Evolutionary conservation across 345 rosid species (phyloP).

Genomic region (Noccaea bulbosa): DNA sequence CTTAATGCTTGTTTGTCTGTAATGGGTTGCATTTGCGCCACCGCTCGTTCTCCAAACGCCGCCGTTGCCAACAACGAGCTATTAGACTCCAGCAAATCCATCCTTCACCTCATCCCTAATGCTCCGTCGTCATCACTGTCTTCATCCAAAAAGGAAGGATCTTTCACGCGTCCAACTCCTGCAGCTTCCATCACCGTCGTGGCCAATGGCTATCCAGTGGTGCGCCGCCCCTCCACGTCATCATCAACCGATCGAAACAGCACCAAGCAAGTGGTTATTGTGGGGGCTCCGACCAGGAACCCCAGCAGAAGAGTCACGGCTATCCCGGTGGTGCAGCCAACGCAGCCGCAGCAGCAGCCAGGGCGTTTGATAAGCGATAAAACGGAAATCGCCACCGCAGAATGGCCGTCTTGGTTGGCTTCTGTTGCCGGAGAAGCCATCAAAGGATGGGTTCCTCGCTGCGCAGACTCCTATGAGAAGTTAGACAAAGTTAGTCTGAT

Average conservation of each 20-base stretch:
- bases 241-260: slow-evolving; percentile 35
- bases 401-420: slow-evolving; percentile 47
- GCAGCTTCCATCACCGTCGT: slow-evolving; percentile 42
- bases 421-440: slow-evolving; percentile 47
- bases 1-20: slow-evolving; percentile 31
- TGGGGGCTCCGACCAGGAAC: slow-evolving; percentile 37
- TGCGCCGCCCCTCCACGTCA: slow-evolving; percentile 41
- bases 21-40: slow-evolving; percentile 48
- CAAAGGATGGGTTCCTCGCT: slow-evolving; percentile 47
- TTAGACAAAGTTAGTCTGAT: slow-evolving; percentile 39
- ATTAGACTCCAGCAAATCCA: slow-evolving; percentile 43
- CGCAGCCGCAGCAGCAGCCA: slow-evolving; percentile 1
- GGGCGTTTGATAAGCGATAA: slow-evolving; percentile 14
- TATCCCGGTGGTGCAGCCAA: slow-evolving; percentile 32
- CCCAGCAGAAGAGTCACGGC: slow-evolving; percentile 29
- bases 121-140: slow-evolving; percentile 23
- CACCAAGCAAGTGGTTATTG: slow-evolving; percentile 13
- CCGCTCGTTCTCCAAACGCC: slow-evolving; percentile 43
- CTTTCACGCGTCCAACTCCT: slow-evolving; percentile 27
- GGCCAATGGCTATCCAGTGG: slow-evolving; percentile 29
- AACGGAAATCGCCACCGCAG: slow-evolving; percentile 12
- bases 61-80: slow-evolving; percentile 31
- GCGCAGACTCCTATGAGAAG: slow-evolving; percentile 44
- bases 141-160: slow-evolving; percentile 34
- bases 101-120: slow-evolving; percentile 35